These are phyloP conservation scores for Ogataea thermomethanolica DNA, from an alignment of 805 yeast species.

Conservation along the genomic window DNA sequence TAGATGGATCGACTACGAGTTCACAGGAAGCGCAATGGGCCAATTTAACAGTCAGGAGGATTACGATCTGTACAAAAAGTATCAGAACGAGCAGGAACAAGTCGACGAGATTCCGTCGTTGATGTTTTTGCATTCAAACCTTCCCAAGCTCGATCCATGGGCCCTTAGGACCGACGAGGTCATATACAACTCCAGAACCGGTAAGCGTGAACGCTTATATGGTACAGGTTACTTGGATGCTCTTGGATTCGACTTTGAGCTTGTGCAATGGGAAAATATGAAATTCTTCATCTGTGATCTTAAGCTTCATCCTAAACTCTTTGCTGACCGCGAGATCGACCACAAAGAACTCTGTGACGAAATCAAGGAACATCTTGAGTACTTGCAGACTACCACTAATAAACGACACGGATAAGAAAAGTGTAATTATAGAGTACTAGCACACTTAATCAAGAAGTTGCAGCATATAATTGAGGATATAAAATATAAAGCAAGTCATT, in stretches of 20 bases:
- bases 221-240: slow-evolving; percentile 53
- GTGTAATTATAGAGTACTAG: too few relatives aligned
- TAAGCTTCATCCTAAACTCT: slow-evolving; percentile 42
- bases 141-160: slow-evolving; percentile 66
- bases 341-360: slow-evolving; percentile 47
- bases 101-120: slow-evolving; percentile 31
- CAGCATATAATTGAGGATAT: slow-evolving; percentile 6
- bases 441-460: not conserved
- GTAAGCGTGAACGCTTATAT: slow-evolving; percentile 51
- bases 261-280: slow-evolving; percentile 59
- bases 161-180: slow-evolving; percentile 41
- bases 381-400: slow-evolving; percentile 29
- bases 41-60: slow-evolving; percentile 71
- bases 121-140: slow-evolving; percentile 62
- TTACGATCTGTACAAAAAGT: slow-evolving; percentile 33
- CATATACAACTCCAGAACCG: slow-evolving; percentile 37
- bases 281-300: slow-evolving; percentile 49
- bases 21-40: slow-evolving; percentile 73
- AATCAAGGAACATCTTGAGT: slow-evolving; percentile 43
- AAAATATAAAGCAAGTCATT: slow-evolving; percentile 15
- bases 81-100: slow-evolving; percentile 16
- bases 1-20: slow-evolving; percentile 40
- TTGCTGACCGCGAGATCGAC: slow-evolving; percentile 35
- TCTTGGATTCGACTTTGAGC: slow-evolving; percentile 55
- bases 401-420: not conserved